A percentile compares a stretch with the other conserved stretches of the same genome.
Evolutionary conservation across 805 yeast genomes (phyloP).

Genomic region (Lipomyces oligophaga): DNA sequence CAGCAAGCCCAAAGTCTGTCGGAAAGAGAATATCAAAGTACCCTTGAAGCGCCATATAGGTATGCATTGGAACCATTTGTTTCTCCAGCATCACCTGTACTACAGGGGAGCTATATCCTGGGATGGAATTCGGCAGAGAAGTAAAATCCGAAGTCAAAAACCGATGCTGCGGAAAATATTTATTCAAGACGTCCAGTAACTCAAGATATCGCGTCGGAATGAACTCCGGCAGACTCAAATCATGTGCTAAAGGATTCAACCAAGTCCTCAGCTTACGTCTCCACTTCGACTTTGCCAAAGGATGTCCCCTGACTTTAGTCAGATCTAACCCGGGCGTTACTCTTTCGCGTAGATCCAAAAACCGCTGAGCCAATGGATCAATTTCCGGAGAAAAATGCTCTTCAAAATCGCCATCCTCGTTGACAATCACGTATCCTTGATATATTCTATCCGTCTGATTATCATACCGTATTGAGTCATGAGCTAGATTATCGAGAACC

Average conservation of each 20-base stretch:
- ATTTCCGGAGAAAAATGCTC: constrained; percentile 50
- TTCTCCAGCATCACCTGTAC: constrained; percentile 72
- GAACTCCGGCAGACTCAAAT: constrained; percentile 67
- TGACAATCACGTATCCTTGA: constrained; percentile 74
- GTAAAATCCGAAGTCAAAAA: constrained; percentile 71
- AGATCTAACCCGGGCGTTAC: constrained; percentile 32
- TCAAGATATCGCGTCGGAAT: constrained; percentile 73
- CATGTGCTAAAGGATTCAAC: constrained; percentile 62
- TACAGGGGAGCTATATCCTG: constrained; percentile 69
- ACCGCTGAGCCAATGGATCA: constrained; percentile 44
- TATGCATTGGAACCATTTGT: constrained; percentile 62
- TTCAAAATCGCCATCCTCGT: constrained; percentile 67
- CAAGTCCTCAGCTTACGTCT: constrained; percentile 47
- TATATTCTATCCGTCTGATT: constrained; percentile 59
- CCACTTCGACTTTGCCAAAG: constrained; percentile 50
- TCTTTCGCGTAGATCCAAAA: constrained; percentile 51
- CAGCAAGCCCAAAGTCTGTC: constrained; percentile 63
- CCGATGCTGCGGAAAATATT: constrained; percentile 70
- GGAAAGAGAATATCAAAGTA: constrained; percentile 84
- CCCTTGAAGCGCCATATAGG: constrained; percentile 75
- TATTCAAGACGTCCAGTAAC: constrained; percentile 58
- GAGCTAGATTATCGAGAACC: constrained; percentile 80
- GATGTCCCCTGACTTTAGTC: constrained; percentile 47
- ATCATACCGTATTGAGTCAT: constrained; percentile 76
- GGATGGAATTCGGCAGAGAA: constrained; percentile 39